Evolutionary conservation across 2,329 filamentous ascomycete genomes (phyloP).

Genomic region (Malbranchea cinnamomea): DNA sequence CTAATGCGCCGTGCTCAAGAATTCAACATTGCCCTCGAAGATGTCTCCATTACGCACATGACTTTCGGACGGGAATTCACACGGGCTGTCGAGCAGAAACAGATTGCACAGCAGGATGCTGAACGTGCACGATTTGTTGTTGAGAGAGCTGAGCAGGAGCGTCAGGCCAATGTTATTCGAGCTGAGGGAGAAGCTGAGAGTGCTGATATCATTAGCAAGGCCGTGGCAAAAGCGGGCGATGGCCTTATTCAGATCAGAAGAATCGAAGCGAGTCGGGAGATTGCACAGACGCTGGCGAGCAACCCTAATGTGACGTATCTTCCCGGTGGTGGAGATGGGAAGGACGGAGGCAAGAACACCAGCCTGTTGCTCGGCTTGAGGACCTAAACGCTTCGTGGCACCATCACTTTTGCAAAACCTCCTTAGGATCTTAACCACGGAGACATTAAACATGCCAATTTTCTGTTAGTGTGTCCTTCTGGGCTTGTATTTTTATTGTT

Average conservation of each 20-base stretch:
- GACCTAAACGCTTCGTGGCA: conserved; percentile 22
- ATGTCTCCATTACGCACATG: conserved; percentile 99
- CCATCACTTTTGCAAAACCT: no score
- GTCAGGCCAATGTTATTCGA: conserved; percentile 95
- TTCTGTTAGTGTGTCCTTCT: no score
- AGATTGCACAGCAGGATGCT: conserved; percentile 98
- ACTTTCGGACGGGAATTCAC: conserved; percentile 99
- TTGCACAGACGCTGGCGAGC: conserved; percentile 70
- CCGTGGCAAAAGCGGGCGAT: conserved; percentile 83
- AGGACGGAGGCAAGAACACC: conserved; percentile 46
- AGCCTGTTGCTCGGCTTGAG: conserved; percentile 54
- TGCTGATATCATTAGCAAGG: conserved; percentile 87
- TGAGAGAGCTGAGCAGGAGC: conserved; percentile 95
- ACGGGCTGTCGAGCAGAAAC: conserved; percentile 97
- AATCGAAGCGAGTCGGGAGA: conserved; percentile 93
- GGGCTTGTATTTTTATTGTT: no score
- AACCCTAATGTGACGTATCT: conserved; percentile 97
- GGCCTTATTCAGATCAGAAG: conserved; percentile 90
- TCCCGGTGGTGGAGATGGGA: conserved; percentile 49
- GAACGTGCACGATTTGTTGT: conserved; percentile 96
- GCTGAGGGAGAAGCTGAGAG: conserved; percentile 96
- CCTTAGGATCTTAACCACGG: no score
- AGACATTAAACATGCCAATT: no score
- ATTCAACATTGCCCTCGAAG: conserved; percentile 98
- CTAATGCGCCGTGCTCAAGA: conserved; percentile 83